A percentile compares a stretch with the other conserved stretches of the same genome.
These are phyloP conservation scores for Kickxella alabastrina DNA, from an alignment of 192 early-diverging fungal genomes.

Conservation along the genomic window DNA sequence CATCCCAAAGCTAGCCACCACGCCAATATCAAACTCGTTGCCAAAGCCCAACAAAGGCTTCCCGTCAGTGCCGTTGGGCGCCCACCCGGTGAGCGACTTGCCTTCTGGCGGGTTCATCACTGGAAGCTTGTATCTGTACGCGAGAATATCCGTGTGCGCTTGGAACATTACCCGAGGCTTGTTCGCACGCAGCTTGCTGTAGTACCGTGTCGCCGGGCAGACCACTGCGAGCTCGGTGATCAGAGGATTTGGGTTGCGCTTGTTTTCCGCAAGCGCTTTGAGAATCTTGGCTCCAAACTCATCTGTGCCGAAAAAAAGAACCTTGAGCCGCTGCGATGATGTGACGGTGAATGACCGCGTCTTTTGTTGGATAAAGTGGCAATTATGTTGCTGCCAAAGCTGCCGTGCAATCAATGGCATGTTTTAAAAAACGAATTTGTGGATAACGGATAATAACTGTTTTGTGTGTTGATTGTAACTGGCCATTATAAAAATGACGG, in stretches of 20 bases:
- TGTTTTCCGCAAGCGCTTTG: constrained; percentile 53
- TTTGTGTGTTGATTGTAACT: too few relatives aligned
- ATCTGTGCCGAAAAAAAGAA: constrained; percentile 89
- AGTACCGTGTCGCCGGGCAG: constrained; percentile 7
- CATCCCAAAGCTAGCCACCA: constrained; percentile 93
- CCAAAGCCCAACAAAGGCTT: neutral
- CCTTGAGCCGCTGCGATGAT: constrained; percentile 11
- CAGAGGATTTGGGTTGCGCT: constrained; percentile 19
- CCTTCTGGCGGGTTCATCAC: neutral
- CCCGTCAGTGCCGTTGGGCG: neutral
- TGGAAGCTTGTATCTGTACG: neutral
- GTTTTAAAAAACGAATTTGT: too few relatives aligned
- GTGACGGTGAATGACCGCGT: too few relatives aligned
- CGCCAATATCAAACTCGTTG: constrained; percentile 69
- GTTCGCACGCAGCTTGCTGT: constrained; percentile 7
- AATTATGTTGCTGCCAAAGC: too few relatives aligned
- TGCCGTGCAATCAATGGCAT: too few relatives aligned
- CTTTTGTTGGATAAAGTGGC: too few relatives aligned
- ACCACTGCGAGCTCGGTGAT: constrained; percentile 16
- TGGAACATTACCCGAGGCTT: constrained; percentile 11
- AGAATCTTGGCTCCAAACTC: constrained; percentile 69
- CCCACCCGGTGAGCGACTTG: neutral
- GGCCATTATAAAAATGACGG: too few relatives aligned
- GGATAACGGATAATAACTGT: too few relatives aligned
- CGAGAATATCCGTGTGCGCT: constrained; percentile 8